phyloP scores from a whole-genome alignment of 345 rosid species.

The Euphorbia tirucalli region DNA sequence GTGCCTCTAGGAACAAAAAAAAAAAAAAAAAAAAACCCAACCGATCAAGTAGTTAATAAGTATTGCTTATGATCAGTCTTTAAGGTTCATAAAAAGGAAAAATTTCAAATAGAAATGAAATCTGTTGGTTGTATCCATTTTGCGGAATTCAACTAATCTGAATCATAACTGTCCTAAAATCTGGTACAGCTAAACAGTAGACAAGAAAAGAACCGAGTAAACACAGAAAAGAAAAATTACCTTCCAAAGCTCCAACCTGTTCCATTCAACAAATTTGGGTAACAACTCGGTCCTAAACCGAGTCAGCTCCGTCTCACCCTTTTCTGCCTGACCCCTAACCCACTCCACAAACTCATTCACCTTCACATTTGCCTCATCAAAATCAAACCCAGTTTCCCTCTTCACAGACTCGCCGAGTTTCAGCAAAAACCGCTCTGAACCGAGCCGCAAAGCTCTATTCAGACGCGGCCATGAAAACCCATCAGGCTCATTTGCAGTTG shows the following conservation, averaged over 20 bases:
- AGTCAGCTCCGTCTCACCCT: conserved; percentile 42
- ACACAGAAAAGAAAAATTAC: conserved; percentile 25
- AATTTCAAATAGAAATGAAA: neutral
- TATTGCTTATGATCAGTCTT: neutral
- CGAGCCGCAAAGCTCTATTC: conserved; percentile 42
- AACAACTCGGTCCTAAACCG: conserved; percentile 50
- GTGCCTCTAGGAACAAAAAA: too few relatives aligned
- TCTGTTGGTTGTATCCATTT: neutral
- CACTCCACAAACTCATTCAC: conserved; percentile 39
- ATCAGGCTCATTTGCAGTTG: conserved; percentile 39
- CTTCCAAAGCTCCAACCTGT: conserved; percentile 84
- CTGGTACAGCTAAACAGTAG: neutral
- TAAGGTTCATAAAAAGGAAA: neutral
- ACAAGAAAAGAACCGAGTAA: neutral
- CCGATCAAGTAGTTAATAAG: too few relatives aligned
- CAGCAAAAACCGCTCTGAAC: conserved; percentile 51
- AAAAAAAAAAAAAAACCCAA: too few relatives aligned
- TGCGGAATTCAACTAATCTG: neutral
- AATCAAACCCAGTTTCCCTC: conserved; percentile 69
- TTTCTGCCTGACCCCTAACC: conserved; percentile 37
- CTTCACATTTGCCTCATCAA: conserved; percentile 42
- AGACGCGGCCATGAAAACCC: conserved; percentile 62
- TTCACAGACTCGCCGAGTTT: conserved; percentile 57
- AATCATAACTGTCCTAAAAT: neutral
- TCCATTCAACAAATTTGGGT: conserved; percentile 69